Base-by-base conservation (phyloP, 2,329 filamentous ascomycete genomes). In the Sclerotinia nivalis region DNA sequence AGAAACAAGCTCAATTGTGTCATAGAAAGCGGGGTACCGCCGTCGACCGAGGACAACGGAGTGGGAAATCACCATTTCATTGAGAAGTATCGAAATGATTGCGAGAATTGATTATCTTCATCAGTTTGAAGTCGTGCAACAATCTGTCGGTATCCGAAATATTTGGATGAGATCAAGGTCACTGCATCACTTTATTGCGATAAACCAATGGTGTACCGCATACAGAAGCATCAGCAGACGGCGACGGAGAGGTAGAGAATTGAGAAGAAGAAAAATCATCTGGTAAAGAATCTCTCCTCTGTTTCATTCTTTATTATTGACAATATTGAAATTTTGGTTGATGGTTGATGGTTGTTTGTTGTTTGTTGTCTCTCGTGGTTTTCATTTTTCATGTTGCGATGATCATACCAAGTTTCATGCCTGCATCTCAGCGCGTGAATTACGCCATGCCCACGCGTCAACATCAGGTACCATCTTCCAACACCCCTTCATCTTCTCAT, bases 371-470 rank as follows among this genome's bases (percentile, higher is more conserved):
- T 40, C 13, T 25, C 22, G 22, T 37, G 7, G 15, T 37, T 25
- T 58, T 58, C 31, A 22, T 13, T 58, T 58, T 37, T 18, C 1
- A 58, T 58, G 13, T 58, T 8, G 12, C 55, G 55, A 58, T n/a
- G 55, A 58, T 40, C 37, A 58, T 22, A 40, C 18, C 7, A 13
- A 59, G 15, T 59, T 43, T 18, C 40, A 43, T 59, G 37, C 37
- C n/a, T 59, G 37, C 37, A 28, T 43, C 1, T 43, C 60, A 64
- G 31, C 45, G 45, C 60, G 45, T 64, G 60, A 40, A 50, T 25
- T 37, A 40, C 60, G 31, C 60, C 60, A 50, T 50, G 31, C 20
- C 45, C 31, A 64, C 60, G 60, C 31, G 60, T 64, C 47, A 52
- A 40, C 22, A 50, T 64, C 45, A 40, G 55, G 55, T 58, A 40